A percentile compares a stretch with the other conserved stretches of the same genome.
Evolutionary conservation across 768 basidiomycete genomes (phyloP).

Genomic region (Podaxis sp.): DNA sequence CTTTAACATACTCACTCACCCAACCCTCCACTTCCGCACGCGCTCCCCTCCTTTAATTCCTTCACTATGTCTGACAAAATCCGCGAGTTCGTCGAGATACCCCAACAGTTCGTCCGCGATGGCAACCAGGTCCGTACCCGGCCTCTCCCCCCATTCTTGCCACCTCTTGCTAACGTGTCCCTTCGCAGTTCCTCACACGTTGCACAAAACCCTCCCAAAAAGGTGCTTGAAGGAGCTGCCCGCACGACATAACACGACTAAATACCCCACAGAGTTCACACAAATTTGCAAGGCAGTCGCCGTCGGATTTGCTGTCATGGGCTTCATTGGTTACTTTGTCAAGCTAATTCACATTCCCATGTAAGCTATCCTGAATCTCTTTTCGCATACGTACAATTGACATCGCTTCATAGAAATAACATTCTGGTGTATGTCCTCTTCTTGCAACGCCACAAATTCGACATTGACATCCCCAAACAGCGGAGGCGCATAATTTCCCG

Average conservation of each 20-base stretch:
- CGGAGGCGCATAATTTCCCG: conserved; percentile 64
- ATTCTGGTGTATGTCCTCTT: conserved; percentile 85
- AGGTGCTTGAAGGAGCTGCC: conserved; percentile 46
- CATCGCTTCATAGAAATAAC: conserved; percentile 70
- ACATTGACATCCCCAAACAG: conserved; percentile 41
- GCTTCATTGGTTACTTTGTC: conserved; percentile 98
- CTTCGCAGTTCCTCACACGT: conserved; percentile 83
- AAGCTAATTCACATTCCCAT: conserved; percentile 99
- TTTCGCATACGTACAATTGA: background rate
- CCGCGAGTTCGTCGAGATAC: conserved; percentile 87
- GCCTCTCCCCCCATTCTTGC: background rate
- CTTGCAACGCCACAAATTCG: background rate
- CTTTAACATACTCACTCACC: background rate
- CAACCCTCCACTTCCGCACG: conserved; percentile 19
- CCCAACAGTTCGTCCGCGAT: conserved; percentile 89
- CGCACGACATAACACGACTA: background rate
- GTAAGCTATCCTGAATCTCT: conserved; percentile 48
- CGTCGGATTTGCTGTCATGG: conserved; percentile 98
- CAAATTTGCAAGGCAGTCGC: conserved; percentile 97
- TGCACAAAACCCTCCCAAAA: conserved; percentile 98
- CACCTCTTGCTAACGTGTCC: conserved; percentile 18
- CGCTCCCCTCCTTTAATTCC: conserved; percentile 20
- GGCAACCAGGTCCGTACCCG: conserved; percentile 76
- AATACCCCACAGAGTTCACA: conserved; percentile 69
- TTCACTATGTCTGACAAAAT: conserved; percentile 85